Evolutionary conservation across 257 asterid species (phyloP), one percentile per base, ranked within the genome.

Genomic region (Nicotiana tomentosiformis): DNA sequence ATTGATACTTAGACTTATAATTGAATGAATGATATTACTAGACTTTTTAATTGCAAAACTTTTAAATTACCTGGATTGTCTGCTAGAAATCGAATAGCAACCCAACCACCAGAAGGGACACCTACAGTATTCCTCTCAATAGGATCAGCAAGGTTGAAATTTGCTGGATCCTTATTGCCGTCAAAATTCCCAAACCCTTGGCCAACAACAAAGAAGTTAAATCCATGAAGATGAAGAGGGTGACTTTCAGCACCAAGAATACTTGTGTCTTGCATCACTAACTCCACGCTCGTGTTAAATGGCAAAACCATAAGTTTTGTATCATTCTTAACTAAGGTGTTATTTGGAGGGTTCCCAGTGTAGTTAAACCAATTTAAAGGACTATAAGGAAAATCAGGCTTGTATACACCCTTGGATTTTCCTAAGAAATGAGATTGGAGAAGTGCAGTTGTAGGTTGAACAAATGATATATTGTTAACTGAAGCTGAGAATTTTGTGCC

Each of bases 21-120:
- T 23, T 23, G 26, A 5, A 16, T 4, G 61, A 55, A 15, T 66
- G 14, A 37, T 9, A 10, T 26, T 23, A 62, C 17, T 9, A 10
- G 23, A 10, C 20, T 2, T 32, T 6, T 5, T 3, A 6, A 70
- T 18, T 11, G 12, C n/a, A 2, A 10, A n/a, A 4, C 5, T 53
- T 61, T 6, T 12, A 29, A 18, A 2, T 66, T 82, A 92, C 94
- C 97, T 86, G 97, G 97, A 90, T 91, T 92, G 32, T 92, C 92
- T 1, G 94, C 92, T 7, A 89, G 79, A 83, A 92, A 91, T 4
- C 93, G 85, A 39, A 92, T 90, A 53, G 92, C 94, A 81, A 88
- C 92, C 97, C 97, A 91, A 6, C 97, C 97, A 10, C 93, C 94
- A 3, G 92, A 64, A 0, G 97, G 93, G 20, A 92, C 93, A 4